Conservation (phyloP, 805 yeast species). For the Allodekkera sacchari region DNA sequence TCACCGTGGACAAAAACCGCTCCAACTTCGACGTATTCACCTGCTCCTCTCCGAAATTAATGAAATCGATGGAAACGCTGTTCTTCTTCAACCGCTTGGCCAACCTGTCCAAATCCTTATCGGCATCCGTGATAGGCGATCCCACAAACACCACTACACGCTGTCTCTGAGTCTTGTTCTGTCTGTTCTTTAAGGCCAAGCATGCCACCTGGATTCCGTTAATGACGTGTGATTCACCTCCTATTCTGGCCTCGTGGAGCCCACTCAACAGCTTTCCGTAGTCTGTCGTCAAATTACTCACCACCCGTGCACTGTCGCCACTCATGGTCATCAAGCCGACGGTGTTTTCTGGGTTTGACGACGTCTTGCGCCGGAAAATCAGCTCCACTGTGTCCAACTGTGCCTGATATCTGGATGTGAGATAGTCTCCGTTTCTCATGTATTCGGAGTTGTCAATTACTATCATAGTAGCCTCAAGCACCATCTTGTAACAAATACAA, state of each 20-base stretch:
- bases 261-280: constrained; percentile 82
- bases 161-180: constrained; percentile 85
- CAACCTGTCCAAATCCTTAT: constrained; percentile 66
- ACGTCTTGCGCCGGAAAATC: constrained; percentile 78
- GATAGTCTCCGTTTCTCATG: constrained; percentile 92
- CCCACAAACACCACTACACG: constrained; percentile 88
- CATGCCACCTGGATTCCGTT: constrained; percentile 91
- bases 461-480: constrained; percentile 91
- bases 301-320: constrained; percentile 79
- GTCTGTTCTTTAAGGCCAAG: constrained; percentile 91
- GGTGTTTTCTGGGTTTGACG: constrained; percentile 87
- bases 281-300: constrained; percentile 80
- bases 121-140: constrained; percentile 65
- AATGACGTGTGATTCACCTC: constrained; percentile 58
- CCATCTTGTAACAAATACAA: constrained; percentile 41
- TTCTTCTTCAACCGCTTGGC: constrained; percentile 93
- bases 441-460: constrained; percentile 94
- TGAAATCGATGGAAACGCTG: constrained; percentile 78
- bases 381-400: constrained; percentile 84
- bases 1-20: constrained; percentile 65
- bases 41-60: constrained; percentile 86
- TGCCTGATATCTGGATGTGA: constrained; percentile 83
- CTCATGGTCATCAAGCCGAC: constrained; percentile 88
- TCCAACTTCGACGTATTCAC: constrained; percentile 72
- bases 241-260: constrained; percentile 66